Percentiles rank a stretch among this genome's conserved stretches.
These are phyloP conservation scores for Truncatella angustata DNA, from an alignment of 2,329 filamentous ascomycete genomes.

Conservation along the genomic window DNA sequence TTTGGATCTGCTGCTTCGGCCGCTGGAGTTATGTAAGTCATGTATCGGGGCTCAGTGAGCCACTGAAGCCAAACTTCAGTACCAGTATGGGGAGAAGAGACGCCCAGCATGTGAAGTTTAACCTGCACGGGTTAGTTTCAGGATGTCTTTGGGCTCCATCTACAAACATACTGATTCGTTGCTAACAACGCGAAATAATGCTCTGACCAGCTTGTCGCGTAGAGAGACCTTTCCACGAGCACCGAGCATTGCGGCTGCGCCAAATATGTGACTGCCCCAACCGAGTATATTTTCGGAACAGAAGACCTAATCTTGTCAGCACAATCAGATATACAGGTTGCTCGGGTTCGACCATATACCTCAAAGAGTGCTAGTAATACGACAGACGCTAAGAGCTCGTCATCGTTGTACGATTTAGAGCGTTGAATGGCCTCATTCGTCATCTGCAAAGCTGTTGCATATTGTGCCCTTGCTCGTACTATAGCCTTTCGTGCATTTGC, in stretches of 20 bases:
- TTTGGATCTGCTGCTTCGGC: not conserved
- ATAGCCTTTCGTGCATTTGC: conserved; percentile 4
- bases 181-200: conserved; percentile 4
- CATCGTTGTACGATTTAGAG: conserved; percentile 3
- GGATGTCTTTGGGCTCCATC: not conserved
- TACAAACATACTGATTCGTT: conserved; percentile 5
- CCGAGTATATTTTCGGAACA: not conserved
- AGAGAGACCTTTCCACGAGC: conserved; percentile 2
- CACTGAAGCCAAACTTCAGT: conserved; percentile 8
- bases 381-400: conserved; percentile 7
- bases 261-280: conserved; percentile 5
- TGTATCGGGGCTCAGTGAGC: conserved; percentile 4
- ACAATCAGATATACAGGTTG: not conserved
- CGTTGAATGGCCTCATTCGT: conserved; percentile 7
- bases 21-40: conserved; percentile 5
- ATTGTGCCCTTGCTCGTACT: not conserved
- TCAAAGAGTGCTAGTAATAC: conserved; percentile 8
- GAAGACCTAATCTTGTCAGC: conserved; percentile 2
- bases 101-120: conserved; percentile 3
- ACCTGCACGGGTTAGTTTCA: not conserved
- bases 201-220: conserved; percentile 3
- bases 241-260: conserved; percentile 8
- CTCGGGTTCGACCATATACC: not conserved
- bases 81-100: conserved; percentile 1
- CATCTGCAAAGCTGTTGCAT: conserved; percentile 6